Evolutionary conservation across 2,329 filamentous ascomycete species (phyloP), one percentile per base, ranked within the genome.

Genomic region (Paracoccidioides brasiliensis): DNA sequence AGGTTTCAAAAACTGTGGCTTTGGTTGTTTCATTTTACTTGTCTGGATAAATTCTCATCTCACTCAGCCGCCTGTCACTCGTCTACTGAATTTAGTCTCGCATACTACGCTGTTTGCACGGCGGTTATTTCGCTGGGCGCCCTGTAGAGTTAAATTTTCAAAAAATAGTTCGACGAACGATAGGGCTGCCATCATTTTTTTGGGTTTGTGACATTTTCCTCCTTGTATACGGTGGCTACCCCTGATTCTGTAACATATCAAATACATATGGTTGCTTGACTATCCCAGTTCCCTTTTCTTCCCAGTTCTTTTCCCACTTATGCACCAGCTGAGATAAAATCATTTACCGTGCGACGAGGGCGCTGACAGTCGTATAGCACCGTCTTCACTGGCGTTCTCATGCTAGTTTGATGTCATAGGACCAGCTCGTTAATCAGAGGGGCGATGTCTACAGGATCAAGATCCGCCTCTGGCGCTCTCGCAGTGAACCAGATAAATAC

Each of bases 381-480:
- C 53, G 10, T 48, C 8, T 40, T n/a, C 43, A 9, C 37, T 54
- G 53, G 53, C 15, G 9, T 54, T 10, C 28, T 49, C 33, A 42
- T 48, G 43, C n/a, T 28, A 33, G 53, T 49, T 58, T 40, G 37
- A 58, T 57, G 81, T 81, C 81, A 66, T 73, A 77, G 53, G 74
- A 72, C 62, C 75, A 77, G 59, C 69, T 76, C 63, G 76, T 78
- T 64, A 79, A 79, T 72, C 80, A 80, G 69, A 79, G 78, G 22
- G 68, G 79, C 80, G 63, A 70, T 76, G 59, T 80, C 81, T 56
- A 77, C 79, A 67, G 79, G 78, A 64, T 81, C 80, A 43, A 78
- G 75, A 64, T 74, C 76, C 59, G 78, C 78, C 41, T 79, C 77
- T 52, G 79, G 65, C 67, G 76, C 64, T 74, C 76, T 67, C 77